Conservation (phyloP, 2,329 filamentous ascomycete species). For the Cercospora canescens region DNA sequence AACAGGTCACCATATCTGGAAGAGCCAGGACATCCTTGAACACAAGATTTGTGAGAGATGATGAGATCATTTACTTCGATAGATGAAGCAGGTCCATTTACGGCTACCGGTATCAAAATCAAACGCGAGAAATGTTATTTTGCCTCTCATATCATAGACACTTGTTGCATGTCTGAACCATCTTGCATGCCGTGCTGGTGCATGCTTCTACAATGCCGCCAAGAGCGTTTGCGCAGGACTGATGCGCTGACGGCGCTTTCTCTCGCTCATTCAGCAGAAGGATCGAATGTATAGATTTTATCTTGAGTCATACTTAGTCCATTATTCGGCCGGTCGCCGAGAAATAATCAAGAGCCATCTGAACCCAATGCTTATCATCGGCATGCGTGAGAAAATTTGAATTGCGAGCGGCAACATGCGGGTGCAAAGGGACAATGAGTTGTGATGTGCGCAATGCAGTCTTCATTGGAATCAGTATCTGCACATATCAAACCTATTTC, state of each 20-base stretch:
- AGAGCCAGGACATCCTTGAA: background rate
- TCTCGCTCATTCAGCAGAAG: background rate
- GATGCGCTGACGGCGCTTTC: background rate
- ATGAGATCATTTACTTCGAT: background rate
- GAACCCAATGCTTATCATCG: background rate
- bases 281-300: background rate
- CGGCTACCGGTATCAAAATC: background rate
- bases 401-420: background rate
- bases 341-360: background rate
- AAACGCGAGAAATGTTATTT: background rate
- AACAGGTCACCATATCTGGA: background rate
- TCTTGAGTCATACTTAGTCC: background rate
- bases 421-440: background rate
- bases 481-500: conserved; percentile 28
- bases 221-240: too few relatives aligned
- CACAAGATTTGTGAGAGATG: background rate
- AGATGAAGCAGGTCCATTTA: background rate
- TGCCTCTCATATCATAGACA: background rate
- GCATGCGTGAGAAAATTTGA: background rate
- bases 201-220: too few relatives aligned
- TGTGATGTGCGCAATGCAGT: conserved; percentile 1
- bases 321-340: background rate
- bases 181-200: background rate
- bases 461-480: too few relatives aligned
- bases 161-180: background rate